Conservation (phyloP, 1,284 basidiomycete genomes). For the Athelia sp. region DNA sequence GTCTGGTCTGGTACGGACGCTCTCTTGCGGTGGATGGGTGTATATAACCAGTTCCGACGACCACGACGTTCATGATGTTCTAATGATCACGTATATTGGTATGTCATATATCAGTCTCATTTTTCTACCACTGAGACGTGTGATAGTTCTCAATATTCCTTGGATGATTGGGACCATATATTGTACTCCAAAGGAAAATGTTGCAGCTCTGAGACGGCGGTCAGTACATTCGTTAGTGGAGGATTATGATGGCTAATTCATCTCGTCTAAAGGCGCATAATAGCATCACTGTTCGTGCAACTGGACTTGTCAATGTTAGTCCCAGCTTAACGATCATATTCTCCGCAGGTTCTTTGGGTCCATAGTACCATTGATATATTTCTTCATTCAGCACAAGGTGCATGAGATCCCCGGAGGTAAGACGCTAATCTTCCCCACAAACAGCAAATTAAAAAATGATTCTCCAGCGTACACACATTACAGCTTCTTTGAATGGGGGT, state of each 20-base stretch:
- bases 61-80: conserved; percentile 81
- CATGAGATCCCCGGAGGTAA: conserved; percentile 74
- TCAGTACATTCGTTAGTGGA: conserved; percentile 22
- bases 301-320: background rate
- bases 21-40: conserved; percentile 91
- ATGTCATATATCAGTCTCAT: background rate
- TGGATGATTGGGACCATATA: conserved; percentile 82
- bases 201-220: conserved; percentile 44
- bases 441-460: conserved; percentile 3
- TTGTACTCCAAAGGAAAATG: conserved; percentile 42
- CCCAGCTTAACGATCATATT: conserved; percentile 7
- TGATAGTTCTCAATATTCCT: conserved; percentile 65
- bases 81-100: conserved; percentile 80
- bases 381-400: conserved; percentile 83
- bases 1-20: conserved; percentile 70
- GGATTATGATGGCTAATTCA: conserved; percentile 1
- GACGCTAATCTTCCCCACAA: conserved; percentile 10
- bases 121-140: background rate
- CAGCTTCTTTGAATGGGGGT: conserved; percentile 83
- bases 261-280: conserved; percentile 35
- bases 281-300: conserved; percentile 43
- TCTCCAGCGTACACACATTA: conserved; percentile 79
- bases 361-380: conserved; percentile 75
- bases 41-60: conserved; percentile 84
- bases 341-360: conserved; percentile 60